Conservation (phyloP, 164 flowering plant genomes). For the Pachysandra terminalis region DNA sequence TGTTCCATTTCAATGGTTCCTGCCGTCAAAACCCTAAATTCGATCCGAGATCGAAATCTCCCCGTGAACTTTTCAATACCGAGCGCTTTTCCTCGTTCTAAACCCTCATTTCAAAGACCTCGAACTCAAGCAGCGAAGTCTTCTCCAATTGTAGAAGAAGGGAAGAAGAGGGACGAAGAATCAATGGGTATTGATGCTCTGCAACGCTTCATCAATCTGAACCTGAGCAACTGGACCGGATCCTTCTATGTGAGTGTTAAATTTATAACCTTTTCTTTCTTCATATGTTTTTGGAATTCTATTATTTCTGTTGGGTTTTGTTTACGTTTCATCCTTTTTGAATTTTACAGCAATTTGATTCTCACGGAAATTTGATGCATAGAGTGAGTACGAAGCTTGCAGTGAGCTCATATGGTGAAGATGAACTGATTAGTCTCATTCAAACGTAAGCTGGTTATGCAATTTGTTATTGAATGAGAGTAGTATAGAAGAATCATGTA, state of each 20-base stretch:
- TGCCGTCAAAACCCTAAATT: slow-evolving; percentile 5
- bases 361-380: slow-evolving; percentile 62
- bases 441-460: slow-evolving; percentile 61
- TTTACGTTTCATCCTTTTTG: slow-evolving; percentile 1
- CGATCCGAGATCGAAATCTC: slow-evolving; percentile 4
- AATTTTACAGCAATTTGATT: slow-evolving; percentile 77
- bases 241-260: slow-evolving; percentile 47
- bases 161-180: slow-evolving; percentile 16
- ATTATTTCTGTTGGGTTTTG: background rate
- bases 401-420: slow-evolving; percentile 85
- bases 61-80: slow-evolving; percentile 7
- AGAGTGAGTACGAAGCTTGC: slow-evolving; percentile 67
- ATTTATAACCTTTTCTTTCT: background rate
- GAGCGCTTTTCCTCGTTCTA: slow-evolving; percentile 2
- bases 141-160: slow-evolving; percentile 18
- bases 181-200: slow-evolving; percentile 55
- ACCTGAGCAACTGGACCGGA: slow-evolving; percentile 74
- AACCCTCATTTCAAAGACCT: slow-evolving; percentile 9
- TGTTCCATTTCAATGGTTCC: slow-evolving; percentile 23
- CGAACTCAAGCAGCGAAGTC: slow-evolving; percentile 23
- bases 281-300: background rate
- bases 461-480: background rate
- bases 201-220: slow-evolving; percentile 58
- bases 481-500: background rate
- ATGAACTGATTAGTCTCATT: slow-evolving; percentile 80